Base-by-base conservation (phyloP, 179 eudicot genomes). In the Amaranthus tricolor region DNA sequence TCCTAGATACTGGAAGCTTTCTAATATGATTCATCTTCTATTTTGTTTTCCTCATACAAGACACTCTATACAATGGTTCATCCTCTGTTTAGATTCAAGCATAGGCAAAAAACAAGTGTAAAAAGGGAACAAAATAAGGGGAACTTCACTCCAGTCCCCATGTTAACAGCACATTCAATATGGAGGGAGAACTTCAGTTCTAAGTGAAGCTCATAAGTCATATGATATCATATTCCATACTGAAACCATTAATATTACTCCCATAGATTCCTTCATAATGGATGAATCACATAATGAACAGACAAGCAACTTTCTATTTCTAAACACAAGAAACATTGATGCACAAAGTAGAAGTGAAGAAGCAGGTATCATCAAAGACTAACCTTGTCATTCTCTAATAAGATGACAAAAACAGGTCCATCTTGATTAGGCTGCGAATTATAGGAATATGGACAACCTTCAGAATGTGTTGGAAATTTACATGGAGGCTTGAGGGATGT, bases 331-430 rank as follows among this genome's bases (percentile, higher is more conserved):
- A 31, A 31, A 20, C 11, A 19, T 10, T 19, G 55, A 9, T 19
- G 13, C 14, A 8, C 49, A 74, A 40, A 49, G 16, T 5, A 48
- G 48, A 47, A 61, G 11, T 2, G 21, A 7, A 62, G 40, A 66
- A 44, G 55, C 21, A 15, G 6, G 56, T 56, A 51, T 16, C 2
- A 53, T 62, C 51, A 61, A 56, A 43, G 16, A 69, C 82, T 21
- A 76, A 92, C 98, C 98, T 92, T 94, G 45, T 92, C 94, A 63
- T 94, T 92, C 81, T 89, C 96, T 55, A 95, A 84, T 82, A 95
- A 71, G 83, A 95, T 93, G 77, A 95, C 86, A 70, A 88, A 90
- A 14, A 90, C 89, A 8, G 99, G 99, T 77, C 95, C 97, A 74
- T 89, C 89, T 3, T 89, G 77, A 19, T 83, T 80, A 74, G 84